These are phyloP conservation scores for Fusarium austroafricanum DNA, from an alignment of 2,329 filamentous ascomycete species.

Conservation along the genomic window DNA sequence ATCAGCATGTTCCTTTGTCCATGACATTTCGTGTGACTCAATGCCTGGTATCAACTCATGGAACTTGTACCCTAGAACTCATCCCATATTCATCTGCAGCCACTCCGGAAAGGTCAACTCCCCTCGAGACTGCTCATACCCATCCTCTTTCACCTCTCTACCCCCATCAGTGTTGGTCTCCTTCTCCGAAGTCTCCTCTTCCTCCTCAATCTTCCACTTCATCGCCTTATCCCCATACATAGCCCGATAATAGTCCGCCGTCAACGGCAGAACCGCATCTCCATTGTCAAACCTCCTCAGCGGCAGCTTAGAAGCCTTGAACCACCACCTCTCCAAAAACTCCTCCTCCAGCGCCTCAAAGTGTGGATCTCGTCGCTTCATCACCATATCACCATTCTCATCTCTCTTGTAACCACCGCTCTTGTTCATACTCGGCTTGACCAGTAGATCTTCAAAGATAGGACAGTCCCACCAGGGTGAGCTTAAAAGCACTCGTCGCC, in stretches of 20 bases:
- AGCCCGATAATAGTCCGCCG: background rate
- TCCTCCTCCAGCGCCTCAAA: conserved; percentile 37
- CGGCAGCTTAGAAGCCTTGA: conserved; percentile 29
- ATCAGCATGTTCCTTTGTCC: background rate
- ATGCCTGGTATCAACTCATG: background rate
- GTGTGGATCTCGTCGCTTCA: background rate
- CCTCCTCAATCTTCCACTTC: conserved; percentile 2
- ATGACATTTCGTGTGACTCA: background rate
- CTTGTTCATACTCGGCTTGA: background rate
- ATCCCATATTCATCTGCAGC: background rate
- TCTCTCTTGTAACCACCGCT: conserved; percentile 1
- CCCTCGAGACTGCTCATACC: background rate
- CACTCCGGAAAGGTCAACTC: background rate
- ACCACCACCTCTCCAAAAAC: conserved; percentile 45
- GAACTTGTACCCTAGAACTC: background rate
- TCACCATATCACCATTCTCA: background rate
- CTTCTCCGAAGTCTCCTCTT: background rate
- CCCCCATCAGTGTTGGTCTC: too few species aligned
- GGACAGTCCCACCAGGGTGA: conserved; percentile 48
- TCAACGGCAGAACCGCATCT: conserved; percentile 27
- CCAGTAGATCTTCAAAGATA: conserved; percentile 35
- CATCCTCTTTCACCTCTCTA: background rate
- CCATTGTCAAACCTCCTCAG: conserved; percentile 38
- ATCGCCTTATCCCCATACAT: conserved; percentile 11
- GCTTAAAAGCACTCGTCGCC: conserved; percentile 35